Base-by-base conservation (phyloP, 2,329 filamentous ascomycete genomes). In the Trichoderma guizhouense region DNA sequence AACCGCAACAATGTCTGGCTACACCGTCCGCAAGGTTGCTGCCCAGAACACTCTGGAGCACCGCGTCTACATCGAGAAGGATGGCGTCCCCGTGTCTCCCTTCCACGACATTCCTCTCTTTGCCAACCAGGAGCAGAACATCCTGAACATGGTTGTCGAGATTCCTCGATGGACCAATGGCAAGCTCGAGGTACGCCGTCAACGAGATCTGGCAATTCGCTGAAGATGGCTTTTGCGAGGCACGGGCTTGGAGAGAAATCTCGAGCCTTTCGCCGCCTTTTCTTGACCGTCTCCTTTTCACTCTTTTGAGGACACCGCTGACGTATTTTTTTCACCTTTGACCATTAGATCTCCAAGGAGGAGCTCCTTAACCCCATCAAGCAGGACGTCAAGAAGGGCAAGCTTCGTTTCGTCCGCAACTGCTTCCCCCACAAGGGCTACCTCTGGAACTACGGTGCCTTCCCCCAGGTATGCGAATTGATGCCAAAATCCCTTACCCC, bases 401-500 rank as follows among this genome's bases (percentile, higher is more conserved):
- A 98, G 90, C 94, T 98, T 80, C 93, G 96, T 81, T 99, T 92
- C 83, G 96, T 99, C 83, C 94, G 96, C 87, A 99, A 99, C 92
- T 99, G 96, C 92, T 99, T 99, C 90, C 96, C 96, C 79, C 96
- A 99, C 92, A 98, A 99, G 91, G 96, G 96, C 77, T 99, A 99
- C 86, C 93, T 99, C 79, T 99, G 96, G 96, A 99, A 99, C 91
- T 99, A 99, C 86, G 96, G 96, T 87, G 95, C 95, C 84, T 98
- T 99, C 91, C 96, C 96, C 79, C 94, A 96, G 88, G 94, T 96
- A 88, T 81, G 88, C 28, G 47, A n/a, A n/a, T n/a, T n/a, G n/a
- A 70, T 39, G 51, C 55, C 28, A 15, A 57, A 62, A 64, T 60
- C 62, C 53, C 63, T 63, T 36, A 43, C 39, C 61, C 73, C 73